Percentiles rank a stretch among this genome's conserved stretches.
These are phyloP conservation scores for Grigorovia humatica DNA, from an alignment of 805 yeast species.

Conservation along the genomic window DNA sequence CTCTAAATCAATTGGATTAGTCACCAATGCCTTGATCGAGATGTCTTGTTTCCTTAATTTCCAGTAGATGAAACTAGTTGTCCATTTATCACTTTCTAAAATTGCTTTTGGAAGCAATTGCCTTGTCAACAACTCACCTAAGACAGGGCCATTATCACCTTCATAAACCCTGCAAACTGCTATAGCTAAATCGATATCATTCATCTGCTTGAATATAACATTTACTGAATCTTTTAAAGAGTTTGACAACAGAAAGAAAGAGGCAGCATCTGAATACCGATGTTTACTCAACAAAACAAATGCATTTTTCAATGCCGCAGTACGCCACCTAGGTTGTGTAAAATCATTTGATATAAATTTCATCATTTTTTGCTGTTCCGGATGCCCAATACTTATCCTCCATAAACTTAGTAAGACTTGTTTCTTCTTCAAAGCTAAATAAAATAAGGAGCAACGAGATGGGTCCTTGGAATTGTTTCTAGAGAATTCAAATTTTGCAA, in stretches of 20 bases:
- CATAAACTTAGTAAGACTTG: conserved; percentile 71
- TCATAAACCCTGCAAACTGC: conserved; percentile 73
- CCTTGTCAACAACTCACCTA: conserved; percentile 38
- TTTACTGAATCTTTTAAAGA: conserved; percentile 67
- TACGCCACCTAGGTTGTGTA: conserved; percentile 61
- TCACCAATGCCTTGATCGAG: conserved; percentile 57
- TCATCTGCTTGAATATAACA: conserved; percentile 56
- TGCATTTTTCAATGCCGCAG: conserved; percentile 89
- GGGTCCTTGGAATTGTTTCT: conserved; percentile 56
- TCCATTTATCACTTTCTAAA: conserved; percentile 66
- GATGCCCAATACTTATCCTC: conserved; percentile 65
- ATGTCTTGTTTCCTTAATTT: conserved; percentile 38
- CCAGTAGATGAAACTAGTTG: conserved; percentile 73
- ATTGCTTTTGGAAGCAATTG: conserved; percentile 49
- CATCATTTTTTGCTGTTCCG: conserved; percentile 75
- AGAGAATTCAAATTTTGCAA: conserved; percentile 66
- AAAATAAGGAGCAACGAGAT: conserved; percentile 58
- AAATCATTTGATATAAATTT: conserved; percentile 73
- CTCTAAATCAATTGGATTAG: conserved; percentile 37
- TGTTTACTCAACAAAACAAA: conserved; percentile 84
- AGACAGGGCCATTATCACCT: conserved; percentile 46
- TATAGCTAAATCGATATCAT: conserved; percentile 65
- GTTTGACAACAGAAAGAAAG: conserved; percentile 73
- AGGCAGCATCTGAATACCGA: conserved; percentile 77
- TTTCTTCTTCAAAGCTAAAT: conserved; percentile 68